These are phyloP conservation scores for Plasmodium coatneyi DNA, from an alignment of 169 alveolate genomes.

Conservation along the genomic window DNA sequence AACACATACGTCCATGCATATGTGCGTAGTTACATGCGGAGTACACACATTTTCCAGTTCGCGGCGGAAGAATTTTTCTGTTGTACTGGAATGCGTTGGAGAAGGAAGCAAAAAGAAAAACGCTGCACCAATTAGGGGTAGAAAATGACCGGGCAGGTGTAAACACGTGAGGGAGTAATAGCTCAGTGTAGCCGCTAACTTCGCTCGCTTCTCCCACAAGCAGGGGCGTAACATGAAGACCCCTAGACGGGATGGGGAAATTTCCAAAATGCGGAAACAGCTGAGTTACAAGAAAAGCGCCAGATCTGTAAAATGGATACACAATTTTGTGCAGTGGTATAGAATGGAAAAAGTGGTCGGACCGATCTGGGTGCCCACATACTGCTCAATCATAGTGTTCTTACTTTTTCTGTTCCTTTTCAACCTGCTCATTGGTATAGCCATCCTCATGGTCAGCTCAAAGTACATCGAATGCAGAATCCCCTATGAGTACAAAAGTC, in stretches of 20 bases:
- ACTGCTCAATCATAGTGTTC: constrained; percentile 27
- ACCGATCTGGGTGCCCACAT: constrained; percentile 40
- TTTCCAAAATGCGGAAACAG: not conserved
- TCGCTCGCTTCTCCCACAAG: not conserved
- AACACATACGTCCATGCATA: not conserved
- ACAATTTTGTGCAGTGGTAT: constrained; percentile 67
- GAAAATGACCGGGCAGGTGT: not conserved
- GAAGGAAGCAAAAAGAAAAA: not conserved
- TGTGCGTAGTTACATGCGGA: not conserved
- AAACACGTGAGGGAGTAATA: not conserved
- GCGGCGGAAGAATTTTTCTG: not conserved
- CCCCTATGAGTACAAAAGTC: constrained; percentile 59
- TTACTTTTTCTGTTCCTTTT: constrained; percentile 38
- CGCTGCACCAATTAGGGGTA: not conserved
- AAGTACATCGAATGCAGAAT: constrained; percentile 61
- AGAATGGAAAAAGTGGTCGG: constrained; percentile 59
- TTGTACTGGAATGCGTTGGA: not conserved
- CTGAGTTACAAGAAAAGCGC: constrained; percentile 46
- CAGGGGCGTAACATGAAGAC: not conserved
- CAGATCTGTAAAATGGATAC: not conserved
- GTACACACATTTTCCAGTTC: not conserved
- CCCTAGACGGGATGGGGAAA: not conserved
- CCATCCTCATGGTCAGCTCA: constrained; percentile 22
- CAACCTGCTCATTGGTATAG: constrained; percentile 22
- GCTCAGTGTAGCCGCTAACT: not conserved